Evolutionary conservation across 306 rosid genomes (phyloP).

Genomic region (Begonia loranthoides): DNA sequence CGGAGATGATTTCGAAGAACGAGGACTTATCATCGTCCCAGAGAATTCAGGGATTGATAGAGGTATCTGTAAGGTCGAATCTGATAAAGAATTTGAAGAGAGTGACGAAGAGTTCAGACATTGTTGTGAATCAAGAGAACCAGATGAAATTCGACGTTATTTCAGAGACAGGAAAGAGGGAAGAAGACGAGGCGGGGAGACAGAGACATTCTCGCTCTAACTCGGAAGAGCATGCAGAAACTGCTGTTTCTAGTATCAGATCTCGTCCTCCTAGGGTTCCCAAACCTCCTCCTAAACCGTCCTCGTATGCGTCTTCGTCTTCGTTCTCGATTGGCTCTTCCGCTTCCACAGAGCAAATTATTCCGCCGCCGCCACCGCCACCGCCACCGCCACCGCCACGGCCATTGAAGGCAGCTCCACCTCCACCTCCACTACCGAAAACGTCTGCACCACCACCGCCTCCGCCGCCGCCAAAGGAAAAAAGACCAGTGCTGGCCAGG

Average conservation of each 20-base stretch:
- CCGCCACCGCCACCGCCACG: not conserved
- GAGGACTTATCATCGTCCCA: slow-evolving; percentile 46
- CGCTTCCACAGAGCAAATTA: slow-evolving; percentile 10
- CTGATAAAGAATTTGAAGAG: slow-evolving; percentile 18
- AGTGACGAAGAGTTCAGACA: slow-evolving; percentile 28
- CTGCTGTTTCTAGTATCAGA: slow-evolving; percentile 26
- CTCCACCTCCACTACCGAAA: not conserved
- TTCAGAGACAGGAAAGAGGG: slow-evolving; percentile 30
- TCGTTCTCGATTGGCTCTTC: slow-evolving; percentile 3
- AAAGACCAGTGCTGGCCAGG: slow-evolving; percentile 24
- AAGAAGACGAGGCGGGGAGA: slow-evolving; percentile 26
- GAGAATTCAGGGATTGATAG: slow-evolving; percentile 39
- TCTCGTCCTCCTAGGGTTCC: slow-evolving; percentile 73
- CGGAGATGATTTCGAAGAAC: slow-evolving; percentile 5
- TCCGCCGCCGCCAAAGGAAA: slow-evolving; percentile 40
- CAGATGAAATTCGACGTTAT: slow-evolving; percentile 14
- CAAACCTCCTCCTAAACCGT: slow-evolving; percentile 59
- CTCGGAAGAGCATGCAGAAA: slow-evolving; percentile 71
- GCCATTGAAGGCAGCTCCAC: slow-evolving; percentile 3
- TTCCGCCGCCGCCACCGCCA: slow-evolving; percentile 25
- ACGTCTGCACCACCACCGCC: slow-evolving; percentile 47
- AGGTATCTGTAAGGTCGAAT: slow-evolving; percentile 31
- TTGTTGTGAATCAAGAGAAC: slow-evolving; percentile 14
- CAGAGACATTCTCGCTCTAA: slow-evolving; percentile 42
- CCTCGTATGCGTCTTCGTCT: slow-evolving; percentile 6